phyloP scores from a whole-genome alignment of 768 basidiomycete species.

The Russula brevipes region DNA sequence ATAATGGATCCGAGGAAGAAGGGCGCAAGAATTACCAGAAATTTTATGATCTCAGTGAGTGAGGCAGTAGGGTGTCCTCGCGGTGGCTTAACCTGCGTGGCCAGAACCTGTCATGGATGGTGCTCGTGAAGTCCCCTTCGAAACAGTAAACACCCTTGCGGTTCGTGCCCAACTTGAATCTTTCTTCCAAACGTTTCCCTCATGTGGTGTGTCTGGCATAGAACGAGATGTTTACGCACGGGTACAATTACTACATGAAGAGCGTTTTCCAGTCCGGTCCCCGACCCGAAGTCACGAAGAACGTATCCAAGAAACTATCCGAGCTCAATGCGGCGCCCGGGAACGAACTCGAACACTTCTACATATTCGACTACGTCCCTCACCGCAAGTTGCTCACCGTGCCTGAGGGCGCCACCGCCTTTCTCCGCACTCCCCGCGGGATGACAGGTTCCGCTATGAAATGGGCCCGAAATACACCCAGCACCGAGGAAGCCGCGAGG shows the following conservation, averaged over 20 bases:
- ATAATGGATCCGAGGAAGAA: slow-evolving; percentile 47
- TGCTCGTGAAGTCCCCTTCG: slow-evolving; percentile 44
- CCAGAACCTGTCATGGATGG: slow-evolving; percentile 41
- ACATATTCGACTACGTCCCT: slow-evolving; percentile 42
- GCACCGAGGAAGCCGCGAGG: neutral
- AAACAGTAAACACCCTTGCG: slow-evolving; percentile 39
- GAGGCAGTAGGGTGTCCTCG: no score
- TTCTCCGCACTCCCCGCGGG: slow-evolving; percentile 34
- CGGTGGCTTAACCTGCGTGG: neutral
- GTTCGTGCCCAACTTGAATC: slow-evolving; percentile 30
- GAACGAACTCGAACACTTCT: slow-evolving; percentile 31
- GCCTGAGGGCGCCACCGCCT: slow-evolving; percentile 36
- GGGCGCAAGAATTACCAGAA: slow-evolving; percentile 41
- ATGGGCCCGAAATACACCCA: neutral
- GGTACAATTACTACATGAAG: slow-evolving; percentile 41
- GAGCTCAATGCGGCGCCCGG: slow-evolving; percentile 14
- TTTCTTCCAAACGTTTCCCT: neutral
- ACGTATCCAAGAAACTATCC: neutral
- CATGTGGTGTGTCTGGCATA: slow-evolving; percentile 16
- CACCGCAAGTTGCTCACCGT: slow-evolving; percentile 34
- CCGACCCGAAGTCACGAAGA: neutral
- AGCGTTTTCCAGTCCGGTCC: slow-evolving; percentile 28
- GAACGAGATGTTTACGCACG: slow-evolving; percentile 38
- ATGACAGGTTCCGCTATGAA: neutral
- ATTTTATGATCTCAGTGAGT: slow-evolving; percentile 43